Base-by-base conservation (phyloP, 805 yeast species). In the Nakazawaea populi region DNA sequence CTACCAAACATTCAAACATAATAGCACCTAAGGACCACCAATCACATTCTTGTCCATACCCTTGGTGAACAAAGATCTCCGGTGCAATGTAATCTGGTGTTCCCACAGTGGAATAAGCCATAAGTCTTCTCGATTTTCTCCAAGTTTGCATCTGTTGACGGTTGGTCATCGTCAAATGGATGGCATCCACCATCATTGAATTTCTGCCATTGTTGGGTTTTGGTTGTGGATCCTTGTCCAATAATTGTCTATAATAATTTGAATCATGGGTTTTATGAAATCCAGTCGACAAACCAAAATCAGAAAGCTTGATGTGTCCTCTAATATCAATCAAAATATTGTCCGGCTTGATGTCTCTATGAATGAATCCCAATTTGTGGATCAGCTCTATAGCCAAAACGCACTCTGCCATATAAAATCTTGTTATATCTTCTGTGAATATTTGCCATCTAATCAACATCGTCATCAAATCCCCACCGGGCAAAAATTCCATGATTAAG, bases 11-110 rank as follows among this genome's bases (percentile, higher is more conserved):
- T 74, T 90, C 97, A 68, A 86, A 90, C 97, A 90, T 91, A 63
- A 90, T 90, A 1, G 96, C 96, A 32, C 97, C 97, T 43, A 90
- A 70, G 7, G 96, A 87, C 97, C 97, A 90, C 97, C 97, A 90
- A 67, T 90, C 97, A 70, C 97, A 90, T 64, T 90, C 96, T 69
- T 89, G 96, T 10, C 97, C 96, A 67, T 90, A 90, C 5, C 97
- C 97, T 70, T 90, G 94, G 60, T 89, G 89, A 45, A 89, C 74
- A 60, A 90, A 90, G 54, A 90, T 91, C 65, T 90, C 97, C 0
- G 97, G 97, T 1, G 97, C 97, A 67, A 90, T 90, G 65, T 90
- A 90, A 66, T 90, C 97, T 0, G 97, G 97, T 0, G 97, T 90
- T 44, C 97, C 97, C 32, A 90, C 97, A 0, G 97, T 91, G 6